Evolutionary conservation across 768 basidiomycete genomes (phyloP), one percentile per base, ranked within the genome.

Genomic region (Trichaptum fuscoviolaceum): DNA sequence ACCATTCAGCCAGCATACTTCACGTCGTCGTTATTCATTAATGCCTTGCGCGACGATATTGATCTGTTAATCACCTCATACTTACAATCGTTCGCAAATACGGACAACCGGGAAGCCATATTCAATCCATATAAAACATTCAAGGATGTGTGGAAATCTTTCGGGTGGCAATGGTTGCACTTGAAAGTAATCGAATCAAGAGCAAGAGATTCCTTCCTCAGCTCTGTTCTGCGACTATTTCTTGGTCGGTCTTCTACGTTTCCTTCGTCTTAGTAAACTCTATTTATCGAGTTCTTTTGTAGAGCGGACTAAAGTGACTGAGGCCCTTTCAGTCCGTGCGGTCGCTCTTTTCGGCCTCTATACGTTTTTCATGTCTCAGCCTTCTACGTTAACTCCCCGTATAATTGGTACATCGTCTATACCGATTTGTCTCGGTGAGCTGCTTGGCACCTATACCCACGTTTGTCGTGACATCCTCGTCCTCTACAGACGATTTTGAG

Each of bases 131-230:
- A 93, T 73, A 70, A 78, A 2, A 78, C 87, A 23, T 95, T 93
- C 84, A 93, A 90, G 75, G 70, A 73, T 0, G 71, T 91, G 23
- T 95, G 93, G 92, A 74, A 73, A 12, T 76, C 77, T 6, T 81
- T 84, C 67, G 89, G 90, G 24, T 95, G 92, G 92, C 77, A 80
- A 35, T 91, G 86, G 84, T 75, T 92, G 58, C 91, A 93, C 72
- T 83, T 94, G 77, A 87, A 84, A 73, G 85, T 88, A 3, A 85
- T 90, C 66, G 91, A 94, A 70, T 76, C 81, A 58, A 82, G 89
- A 62, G 79, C 88, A 24, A 84, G 92, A 42, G 84, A 88, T 60
- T 73, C 78, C 0, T 91, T 92, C 74, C 75, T 93, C 30, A 79
- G 79, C 35, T 80, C 85, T 10, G 83, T 85, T 1, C 76, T 83